These are phyloP conservation scores for Lecanicillium sp. DNA, from an alignment of 2,329 filamentous ascomycete genomes.

Conservation along the genomic window DNA sequence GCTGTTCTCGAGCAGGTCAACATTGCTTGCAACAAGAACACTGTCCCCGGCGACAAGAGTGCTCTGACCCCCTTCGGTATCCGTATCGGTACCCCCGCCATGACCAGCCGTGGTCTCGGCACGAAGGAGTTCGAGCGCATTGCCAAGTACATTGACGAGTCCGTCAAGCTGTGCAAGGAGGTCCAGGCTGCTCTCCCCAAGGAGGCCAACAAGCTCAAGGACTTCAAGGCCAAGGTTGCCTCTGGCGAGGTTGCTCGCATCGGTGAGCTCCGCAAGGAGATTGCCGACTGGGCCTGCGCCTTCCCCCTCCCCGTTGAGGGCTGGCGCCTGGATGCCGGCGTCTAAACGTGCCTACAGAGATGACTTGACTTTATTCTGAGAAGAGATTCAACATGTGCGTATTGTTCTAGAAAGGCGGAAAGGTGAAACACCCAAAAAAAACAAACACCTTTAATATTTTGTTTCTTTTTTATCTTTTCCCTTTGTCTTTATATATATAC, in stretches of 20 bases:
- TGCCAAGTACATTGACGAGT: slow-evolving; percentile 77
- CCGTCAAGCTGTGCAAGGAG: slow-evolving; percentile 84
- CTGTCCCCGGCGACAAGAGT: slow-evolving; percentile 94
- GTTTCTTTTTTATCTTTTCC: not conserved
- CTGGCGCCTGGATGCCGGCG: slow-evolving; percentile 53
- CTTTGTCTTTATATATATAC: not conserved
- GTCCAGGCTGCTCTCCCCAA: slow-evolving; percentile 80
- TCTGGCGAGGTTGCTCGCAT: slow-evolving; percentile 73
- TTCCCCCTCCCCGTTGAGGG: slow-evolving; percentile 89
- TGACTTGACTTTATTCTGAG: not conserved
- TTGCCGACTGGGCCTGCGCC: slow-evolving; percentile 73
- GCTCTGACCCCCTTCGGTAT: slow-evolving; percentile 91
- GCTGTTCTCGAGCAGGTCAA: slow-evolving; percentile 95
- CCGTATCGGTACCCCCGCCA: slow-evolving; percentile 92
- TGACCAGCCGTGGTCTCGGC: slow-evolving; percentile 93
- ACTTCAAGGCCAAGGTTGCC: slow-evolving; percentile 92
- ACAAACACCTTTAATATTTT: not conserved
- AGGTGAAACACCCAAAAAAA: not conserved
- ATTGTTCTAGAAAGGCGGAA: not conserved
- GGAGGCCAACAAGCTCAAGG: slow-evolving; percentile 98
- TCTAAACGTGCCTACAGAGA: slow-evolving; percentile 30
- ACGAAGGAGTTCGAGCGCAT: slow-evolving; percentile 88
- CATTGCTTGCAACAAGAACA: slow-evolving; percentile 99
- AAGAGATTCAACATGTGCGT: not conserved
- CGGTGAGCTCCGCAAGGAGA: slow-evolving; percentile 79